Percentiles rank a stretch among this genome's conserved stretches.
These are phyloP conservation scores for Fusarium sp. DNA, from an alignment of 2,329 filamentous ascomycete species.

Conservation along the genomic window DNA sequence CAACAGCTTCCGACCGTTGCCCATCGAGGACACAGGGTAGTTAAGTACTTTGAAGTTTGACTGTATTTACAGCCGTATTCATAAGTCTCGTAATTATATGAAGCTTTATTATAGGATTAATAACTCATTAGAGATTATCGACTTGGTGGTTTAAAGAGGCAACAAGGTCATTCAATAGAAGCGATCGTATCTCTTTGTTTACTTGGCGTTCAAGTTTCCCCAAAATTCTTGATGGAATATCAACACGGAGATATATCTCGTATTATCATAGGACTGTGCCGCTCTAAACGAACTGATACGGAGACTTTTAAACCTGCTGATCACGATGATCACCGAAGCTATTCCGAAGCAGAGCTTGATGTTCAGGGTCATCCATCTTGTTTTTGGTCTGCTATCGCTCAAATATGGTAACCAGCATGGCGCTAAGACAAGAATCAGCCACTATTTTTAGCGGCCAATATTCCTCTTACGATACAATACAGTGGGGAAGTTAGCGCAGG, in stretches of 20 bases:
- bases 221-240: neutral
- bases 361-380: neutral
- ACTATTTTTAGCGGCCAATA: conserved; percentile 30
- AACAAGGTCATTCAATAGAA: neutral
- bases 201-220: neutral
- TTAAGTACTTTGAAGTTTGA: neutral
- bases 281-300: neutral
- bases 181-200: neutral
- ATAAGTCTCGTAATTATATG: neutral
- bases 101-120: neutral
- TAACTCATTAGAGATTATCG: neutral
- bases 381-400: neutral
- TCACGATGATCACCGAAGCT: conserved; percentile 2
- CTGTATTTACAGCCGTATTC: neutral
- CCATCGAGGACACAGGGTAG: neutral
- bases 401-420: neutral
- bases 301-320: neutral
- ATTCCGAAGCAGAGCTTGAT: neutral
- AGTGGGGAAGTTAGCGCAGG: conserved; percentile 13
- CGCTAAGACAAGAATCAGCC: conserved; percentile 14
- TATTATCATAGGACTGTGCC: neutral
- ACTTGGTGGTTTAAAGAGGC: neutral
- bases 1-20: conserved; percentile 10
- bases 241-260: neutral
- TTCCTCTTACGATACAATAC: neutral